Evolutionary conservation across 2,329 filamentous ascomycete genomes (phyloP), one percentile per base, ranked within the genome.

Genomic region (Geosmithia putterillii): DNA sequence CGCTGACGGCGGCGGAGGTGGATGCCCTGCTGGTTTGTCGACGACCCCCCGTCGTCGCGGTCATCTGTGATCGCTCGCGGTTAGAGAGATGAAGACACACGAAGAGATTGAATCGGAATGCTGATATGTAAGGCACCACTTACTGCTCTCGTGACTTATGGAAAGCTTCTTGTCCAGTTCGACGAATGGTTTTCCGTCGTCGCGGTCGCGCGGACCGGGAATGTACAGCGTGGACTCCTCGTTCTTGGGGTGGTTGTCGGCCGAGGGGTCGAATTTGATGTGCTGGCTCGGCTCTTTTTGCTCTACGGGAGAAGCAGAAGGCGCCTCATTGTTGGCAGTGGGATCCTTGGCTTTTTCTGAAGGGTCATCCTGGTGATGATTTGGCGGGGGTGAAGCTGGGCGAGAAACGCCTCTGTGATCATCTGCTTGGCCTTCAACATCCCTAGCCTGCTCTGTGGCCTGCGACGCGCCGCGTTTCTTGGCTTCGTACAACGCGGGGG

Each of bases 131-230:
- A 19, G 15, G 21, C 2, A 8, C 21, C 28, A 14, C 41, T 7
- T 44, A 46, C 53, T 10, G 35, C 28, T 48, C 20, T 57, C 55
- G 23, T 50, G 40, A n/a, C 51, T 54, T 2, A 44, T 35, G 3
- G 46, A 47, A 9, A 47, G 47, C 1, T 47, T 51, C 10, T 37
- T 34, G 21, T 49, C 47, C 2, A 58, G 38, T 41, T 58, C 56
- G 7, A 58, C 47, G 3, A 58, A 36, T 5, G 56, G 56, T 22
- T 56, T 42, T 2, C 57, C 57, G 40, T 48, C 49, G 17, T 60
- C 57, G 14, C 57, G 56, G 37, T 58, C 57, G n/a, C 57, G 50
- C 25, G 57, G 57, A 1, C 56, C 54, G 5, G 57, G 57, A 8
- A 60, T 58, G 20, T 60, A 57, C 1, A 60, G 46, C 2, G 55